These are phyloP conservation scores for Botrytis hyacinthi DNA, from an alignment of 2,329 filamentous ascomycete genomes.

Conservation along the genomic window DNA sequence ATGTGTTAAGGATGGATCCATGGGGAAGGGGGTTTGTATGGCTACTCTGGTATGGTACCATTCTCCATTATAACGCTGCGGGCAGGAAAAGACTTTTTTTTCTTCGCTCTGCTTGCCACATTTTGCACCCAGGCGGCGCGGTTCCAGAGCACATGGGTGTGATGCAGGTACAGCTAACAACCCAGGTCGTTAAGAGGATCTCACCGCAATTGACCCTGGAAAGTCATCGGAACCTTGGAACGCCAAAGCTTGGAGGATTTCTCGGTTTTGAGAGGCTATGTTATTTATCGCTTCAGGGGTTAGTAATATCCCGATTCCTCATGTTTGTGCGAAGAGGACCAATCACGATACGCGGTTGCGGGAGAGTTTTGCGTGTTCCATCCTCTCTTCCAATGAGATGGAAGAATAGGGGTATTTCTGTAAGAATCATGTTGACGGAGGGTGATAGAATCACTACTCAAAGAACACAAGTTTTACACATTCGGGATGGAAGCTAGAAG, in stretches of 20 bases:
- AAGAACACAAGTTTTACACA: neutral
- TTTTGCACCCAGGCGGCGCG: neutral
- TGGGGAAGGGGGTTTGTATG: neutral
- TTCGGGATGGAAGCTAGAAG: neutral
- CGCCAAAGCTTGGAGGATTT: slow-evolving; percentile 17
- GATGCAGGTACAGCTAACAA: slow-evolving; percentile 15
- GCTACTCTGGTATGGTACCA: neutral
- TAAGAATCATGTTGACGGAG: neutral
- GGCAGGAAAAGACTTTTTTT: neutral
- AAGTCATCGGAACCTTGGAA: neutral
- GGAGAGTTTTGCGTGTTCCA: neutral
- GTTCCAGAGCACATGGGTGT: slow-evolving; percentile 14
- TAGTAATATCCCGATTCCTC: neutral
- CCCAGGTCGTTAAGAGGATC: neutral
- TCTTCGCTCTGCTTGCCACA: neutral
- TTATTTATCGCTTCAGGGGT: neutral
- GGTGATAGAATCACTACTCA: neutral
- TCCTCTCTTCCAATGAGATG: neutral
- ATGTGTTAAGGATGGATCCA: neutral
- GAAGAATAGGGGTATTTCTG: neutral
- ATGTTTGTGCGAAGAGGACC: neutral
- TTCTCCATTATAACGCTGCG: neutral
- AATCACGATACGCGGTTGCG: neutral
- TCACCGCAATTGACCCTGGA: slow-evolving; percentile 10
- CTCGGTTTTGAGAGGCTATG: neutral